These are phyloP conservation scores for Hemileia vastatrix DNA, from an alignment of 1,284 basidiomycete species.

Conservation along the genomic window DNA sequence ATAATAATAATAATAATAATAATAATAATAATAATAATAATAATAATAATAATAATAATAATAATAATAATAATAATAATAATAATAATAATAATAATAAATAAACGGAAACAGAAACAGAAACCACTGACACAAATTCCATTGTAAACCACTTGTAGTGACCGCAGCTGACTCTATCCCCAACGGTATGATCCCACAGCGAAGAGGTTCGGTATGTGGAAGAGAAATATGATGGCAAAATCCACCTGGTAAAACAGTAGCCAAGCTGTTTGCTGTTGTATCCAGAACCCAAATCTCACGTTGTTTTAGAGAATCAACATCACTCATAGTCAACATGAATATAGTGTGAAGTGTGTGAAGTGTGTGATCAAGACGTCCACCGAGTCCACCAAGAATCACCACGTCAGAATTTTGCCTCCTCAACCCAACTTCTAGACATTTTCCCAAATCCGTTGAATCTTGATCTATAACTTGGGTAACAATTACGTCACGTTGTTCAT, in stretches of 20 bases:
- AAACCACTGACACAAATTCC: constrained; percentile 75
- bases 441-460: constrained; percentile 87
- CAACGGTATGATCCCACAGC: constrained; percentile 85
- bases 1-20: no score
- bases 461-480: constrained; percentile 63
- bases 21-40: no score
- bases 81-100: constrained; percentile 17
- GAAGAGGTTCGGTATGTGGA: constrained; percentile 68
- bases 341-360: constrained; percentile 77
- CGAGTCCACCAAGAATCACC: constrained; percentile 75
- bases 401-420: constrained; percentile 52
- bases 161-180: constrained; percentile 66
- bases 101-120: constrained; percentile 5
- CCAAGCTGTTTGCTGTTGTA: constrained; percentile 48
- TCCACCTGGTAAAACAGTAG: constrained; percentile 9
- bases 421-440: constrained; percentile 65
- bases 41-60: no score
- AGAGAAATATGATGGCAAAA: constrained; percentile 9
- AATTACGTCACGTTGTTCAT: constrained; percentile 54
- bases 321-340: constrained; percentile 59
- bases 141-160: constrained; percentile 71
- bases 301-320: constrained; percentile 75
- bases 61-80: constrained; percentile 1
- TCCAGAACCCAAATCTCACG: constrained; percentile 73
- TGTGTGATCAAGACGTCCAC: constrained; percentile 87